Conservation (phyloP, 192 early-diverging fungal genomes). For the Backusella mclennaniae region DNA sequence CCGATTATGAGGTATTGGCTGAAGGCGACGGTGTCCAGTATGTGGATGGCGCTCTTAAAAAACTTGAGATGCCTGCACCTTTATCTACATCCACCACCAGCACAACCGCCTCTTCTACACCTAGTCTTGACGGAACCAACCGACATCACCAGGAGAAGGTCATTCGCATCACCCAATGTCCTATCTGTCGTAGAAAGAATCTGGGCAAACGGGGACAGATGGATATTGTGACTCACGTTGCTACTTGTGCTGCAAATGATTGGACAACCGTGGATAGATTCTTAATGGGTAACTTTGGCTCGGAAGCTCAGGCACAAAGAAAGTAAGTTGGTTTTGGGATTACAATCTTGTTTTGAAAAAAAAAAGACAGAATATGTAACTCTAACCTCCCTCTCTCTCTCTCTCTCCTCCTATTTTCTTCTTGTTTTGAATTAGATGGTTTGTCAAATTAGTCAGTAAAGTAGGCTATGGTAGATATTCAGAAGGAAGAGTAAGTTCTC, state of each 20-base stretch:
- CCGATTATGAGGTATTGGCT: conserved; percentile 20
- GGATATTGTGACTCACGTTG: conserved; percentile 76
- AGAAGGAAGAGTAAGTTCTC: conserved; percentile 26
- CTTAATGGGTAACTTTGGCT: conserved; percentile 74
- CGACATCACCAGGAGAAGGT: conserved; percentile 48
- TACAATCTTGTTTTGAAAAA: background rate
- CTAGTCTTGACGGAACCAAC: background rate
- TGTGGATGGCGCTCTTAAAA: background rate
- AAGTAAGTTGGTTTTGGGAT: conserved; percentile 51
- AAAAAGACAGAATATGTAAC: background rate
- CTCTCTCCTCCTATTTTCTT: background rate
- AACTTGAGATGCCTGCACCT: background rate
- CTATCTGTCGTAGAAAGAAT: conserved; percentile 64
- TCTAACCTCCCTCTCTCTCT: too few species aligned
- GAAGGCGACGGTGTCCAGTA: conserved; percentile 30
- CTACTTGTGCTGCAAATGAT: conserved; percentile 68
- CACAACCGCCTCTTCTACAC: background rate
- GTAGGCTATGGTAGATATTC: conserved; percentile 48
- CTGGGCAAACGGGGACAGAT: conserved; percentile 53
- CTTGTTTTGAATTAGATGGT: conserved; percentile 20
- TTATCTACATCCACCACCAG: background rate
- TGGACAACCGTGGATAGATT: conserved; percentile 67
- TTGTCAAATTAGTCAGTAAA: conserved; percentile 38
- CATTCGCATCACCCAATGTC: conserved; percentile 64
- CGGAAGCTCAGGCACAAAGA: conserved; percentile 69